Evolutionary conservation across 1,284 basidiomycete species (phyloP).

Genomic region (Sparassis latifolia): DNA sequence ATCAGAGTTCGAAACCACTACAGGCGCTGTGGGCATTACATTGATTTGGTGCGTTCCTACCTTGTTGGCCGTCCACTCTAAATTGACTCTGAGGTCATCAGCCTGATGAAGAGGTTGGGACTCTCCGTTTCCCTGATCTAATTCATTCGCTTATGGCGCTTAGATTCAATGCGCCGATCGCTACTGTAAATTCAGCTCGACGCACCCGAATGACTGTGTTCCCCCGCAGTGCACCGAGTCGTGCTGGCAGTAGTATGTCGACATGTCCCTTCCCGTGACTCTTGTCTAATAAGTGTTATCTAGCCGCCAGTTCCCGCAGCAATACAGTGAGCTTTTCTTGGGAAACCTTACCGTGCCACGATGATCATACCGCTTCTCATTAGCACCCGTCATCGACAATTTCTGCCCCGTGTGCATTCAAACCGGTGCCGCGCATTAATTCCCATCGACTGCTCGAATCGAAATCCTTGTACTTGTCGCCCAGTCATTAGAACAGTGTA

Average conservation of each 20-base stretch:
- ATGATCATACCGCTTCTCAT: constrained; percentile 8
- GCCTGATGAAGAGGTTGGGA: constrained; percentile 51
- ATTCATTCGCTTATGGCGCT: constrained; percentile 15
- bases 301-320: constrained; percentile 67
- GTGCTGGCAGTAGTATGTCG: constrained; percentile 74
- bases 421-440: constrained; percentile 6
- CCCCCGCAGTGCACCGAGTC: constrained; percentile 48
- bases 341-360: constrained; percentile 1
- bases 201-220: constrained; percentile 54
- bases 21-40: constrained; percentile 48
- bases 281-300: constrained; percentile 10
- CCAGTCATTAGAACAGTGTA: too few relatives aligned
- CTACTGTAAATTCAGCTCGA: constrained; percentile 64
- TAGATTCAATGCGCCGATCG: constrained; percentile 54
- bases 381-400: constrained; percentile 39
- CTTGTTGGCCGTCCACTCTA: constrained; percentile 8
- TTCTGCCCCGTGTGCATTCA: constrained; percentile 35
- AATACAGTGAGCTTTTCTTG: constrained; percentile 38
- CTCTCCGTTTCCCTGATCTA: constrained; percentile 8
- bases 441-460: neutral
- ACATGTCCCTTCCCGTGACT: constrained; percentile 1
- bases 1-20: constrained; percentile 51
- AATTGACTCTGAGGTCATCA: constrained; percentile 20
- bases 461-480: too few relatives aligned
- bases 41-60: constrained; percentile 41